Conservation (phyloP, 2,329 filamentous ascomycete genomes). For the Neopestalotiopsis rosae region DNA sequence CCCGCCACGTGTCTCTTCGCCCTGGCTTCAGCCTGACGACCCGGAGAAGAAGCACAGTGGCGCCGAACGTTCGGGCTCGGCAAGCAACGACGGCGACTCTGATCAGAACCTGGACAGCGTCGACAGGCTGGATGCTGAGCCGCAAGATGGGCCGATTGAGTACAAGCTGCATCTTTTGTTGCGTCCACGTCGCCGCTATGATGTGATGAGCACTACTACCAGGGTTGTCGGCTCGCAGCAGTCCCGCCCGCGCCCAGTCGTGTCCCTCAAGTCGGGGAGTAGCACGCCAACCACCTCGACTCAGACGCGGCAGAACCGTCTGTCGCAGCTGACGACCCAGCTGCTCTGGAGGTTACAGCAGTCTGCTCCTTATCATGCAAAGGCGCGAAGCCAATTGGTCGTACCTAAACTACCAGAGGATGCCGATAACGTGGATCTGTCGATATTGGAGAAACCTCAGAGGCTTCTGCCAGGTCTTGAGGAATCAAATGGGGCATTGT, state of each 20-base stretch:
- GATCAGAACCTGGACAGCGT: constrained; percentile 40
- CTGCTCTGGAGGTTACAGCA: constrained; percentile 94
- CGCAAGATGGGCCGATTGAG: constrained; percentile 92
- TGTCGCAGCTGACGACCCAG: constrained; percentile 93
- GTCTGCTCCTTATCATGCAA: constrained; percentile 88
- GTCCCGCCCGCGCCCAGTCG: constrained; percentile 33
- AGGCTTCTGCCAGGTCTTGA: constrained; percentile 81
- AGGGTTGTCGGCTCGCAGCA: constrained; percentile 37
- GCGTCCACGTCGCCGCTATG: constrained; percentile 76
- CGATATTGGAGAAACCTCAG: constrained; percentile 49
- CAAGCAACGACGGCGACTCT: constrained; percentile 34
- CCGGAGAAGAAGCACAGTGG: constrained; percentile 39
- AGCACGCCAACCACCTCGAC: constrained; percentile 49
- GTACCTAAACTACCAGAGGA: constrained; percentile 77
- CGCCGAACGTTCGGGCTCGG: constrained; percentile 37
- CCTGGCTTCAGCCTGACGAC: constrained; percentile 74
- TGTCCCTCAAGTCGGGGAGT: constrained; percentile 30
- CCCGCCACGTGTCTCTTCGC: constrained; percentile 85
- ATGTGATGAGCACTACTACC: constrained; percentile 68
- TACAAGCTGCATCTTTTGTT: constrained; percentile 94
- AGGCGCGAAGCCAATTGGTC: constrained; percentile 75
- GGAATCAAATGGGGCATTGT: constrained; percentile 90
- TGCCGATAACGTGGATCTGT: constrained; percentile 47
- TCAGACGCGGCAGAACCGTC: constrained; percentile 79
- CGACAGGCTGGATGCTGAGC: constrained; percentile 82